Percentiles rank a stretch among this genome's conserved stretches.
Evolutionary conservation across 2,329 filamentous ascomycete species (phyloP).

Genomic region (Colletotrichum somersetense): DNA sequence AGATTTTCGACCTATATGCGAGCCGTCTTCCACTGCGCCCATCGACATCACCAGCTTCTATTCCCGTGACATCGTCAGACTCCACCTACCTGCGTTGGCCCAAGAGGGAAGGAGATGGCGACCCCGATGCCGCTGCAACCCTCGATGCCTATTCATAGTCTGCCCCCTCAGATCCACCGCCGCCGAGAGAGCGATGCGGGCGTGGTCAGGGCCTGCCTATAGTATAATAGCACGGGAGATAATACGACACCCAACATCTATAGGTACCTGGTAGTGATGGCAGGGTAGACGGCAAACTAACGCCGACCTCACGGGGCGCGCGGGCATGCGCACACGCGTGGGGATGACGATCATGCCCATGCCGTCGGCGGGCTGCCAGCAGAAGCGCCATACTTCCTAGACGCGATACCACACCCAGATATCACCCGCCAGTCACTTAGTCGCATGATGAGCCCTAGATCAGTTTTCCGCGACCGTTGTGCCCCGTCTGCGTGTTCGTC

Average conservation of each 20-base stretch:
- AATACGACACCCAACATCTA: neutral
- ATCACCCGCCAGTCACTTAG: neutral
- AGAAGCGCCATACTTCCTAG: slow-evolving; percentile 19
- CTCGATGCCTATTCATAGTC: slow-evolving; percentile 36
- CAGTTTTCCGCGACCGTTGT: neutral
- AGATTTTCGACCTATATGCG: neutral
- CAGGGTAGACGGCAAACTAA: neutral
- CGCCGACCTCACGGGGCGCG: neutral
- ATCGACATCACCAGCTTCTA: neutral
- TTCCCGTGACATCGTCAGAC: slow-evolving; percentile 3
- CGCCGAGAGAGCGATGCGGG: neutral
- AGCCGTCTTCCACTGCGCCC: neutral
- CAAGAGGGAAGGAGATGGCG: slow-evolving; percentile 21
- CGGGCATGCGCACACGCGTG: neutral
- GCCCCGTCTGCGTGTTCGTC: neutral
- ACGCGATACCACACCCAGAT: slow-evolving; percentile 27
- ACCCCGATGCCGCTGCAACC: slow-evolving; percentile 31
- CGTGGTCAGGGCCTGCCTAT: neutral
- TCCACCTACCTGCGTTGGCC: slow-evolving; percentile 9
- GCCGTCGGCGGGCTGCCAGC: slow-evolving; percentile 5
- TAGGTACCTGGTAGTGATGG: neutral
- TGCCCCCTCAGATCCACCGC: slow-evolving; percentile 20
- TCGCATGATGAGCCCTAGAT: slow-evolving; percentile 4
- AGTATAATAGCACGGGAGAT: neutral
- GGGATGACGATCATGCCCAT: slow-evolving; percentile 11